A percentile compares a stretch with the other conserved stretches of the same genome.
Evolutionary conservation across 352 stramenopile species (phyloP).

Genomic region (Nothophytophthora sp.): DNA sequence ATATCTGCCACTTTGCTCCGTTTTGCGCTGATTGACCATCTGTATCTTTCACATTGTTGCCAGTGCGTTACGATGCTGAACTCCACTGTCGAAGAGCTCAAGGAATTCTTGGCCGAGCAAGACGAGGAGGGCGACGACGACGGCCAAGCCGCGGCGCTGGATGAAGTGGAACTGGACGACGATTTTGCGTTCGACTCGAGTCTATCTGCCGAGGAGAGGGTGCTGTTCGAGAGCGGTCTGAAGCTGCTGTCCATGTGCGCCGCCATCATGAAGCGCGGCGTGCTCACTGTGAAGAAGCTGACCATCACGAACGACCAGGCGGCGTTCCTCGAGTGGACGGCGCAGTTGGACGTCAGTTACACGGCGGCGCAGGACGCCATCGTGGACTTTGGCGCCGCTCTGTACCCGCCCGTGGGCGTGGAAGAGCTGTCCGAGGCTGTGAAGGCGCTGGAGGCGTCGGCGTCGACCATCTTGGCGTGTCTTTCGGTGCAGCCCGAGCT

Average conservation of each 20-base stretch:
- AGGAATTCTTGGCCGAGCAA: conserved; percentile 70
- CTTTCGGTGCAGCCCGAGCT: conserved; percentile 59
- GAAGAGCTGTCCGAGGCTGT: conserved; percentile 55
- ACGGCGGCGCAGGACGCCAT: conserved; percentile 58
- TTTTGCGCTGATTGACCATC: neutral
- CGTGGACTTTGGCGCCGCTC: conserved; percentile 80
- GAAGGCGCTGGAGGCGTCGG: conserved; percentile 29
- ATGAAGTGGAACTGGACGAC: conserved; percentile 68
- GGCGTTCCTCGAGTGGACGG: conserved; percentile 73
- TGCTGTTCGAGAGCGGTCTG: conserved; percentile 63
- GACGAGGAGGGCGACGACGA: conserved; percentile 16
- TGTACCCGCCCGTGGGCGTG: conserved; percentile 75
- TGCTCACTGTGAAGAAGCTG: conserved; percentile 79
- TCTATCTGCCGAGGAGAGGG: conserved; percentile 65
- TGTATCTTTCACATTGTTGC: neutral
- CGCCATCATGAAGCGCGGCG: conserved; percentile 78
- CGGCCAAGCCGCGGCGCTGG: conserved; percentile 19
- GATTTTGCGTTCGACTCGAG: conserved; percentile 80
- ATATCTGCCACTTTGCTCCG: neutral
- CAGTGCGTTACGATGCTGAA: conserved; percentile 84
- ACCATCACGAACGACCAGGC: conserved; percentile 58
- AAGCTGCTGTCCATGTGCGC: conserved; percentile 76
- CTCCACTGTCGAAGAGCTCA: conserved; percentile 79
- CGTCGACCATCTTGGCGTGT: conserved; percentile 41
- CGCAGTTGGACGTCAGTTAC: conserved; percentile 65